These are phyloP conservation scores for Venturia nashicola DNA, from an alignment of 2,329 filamentous ascomycete species.

Conservation along the genomic window DNA sequence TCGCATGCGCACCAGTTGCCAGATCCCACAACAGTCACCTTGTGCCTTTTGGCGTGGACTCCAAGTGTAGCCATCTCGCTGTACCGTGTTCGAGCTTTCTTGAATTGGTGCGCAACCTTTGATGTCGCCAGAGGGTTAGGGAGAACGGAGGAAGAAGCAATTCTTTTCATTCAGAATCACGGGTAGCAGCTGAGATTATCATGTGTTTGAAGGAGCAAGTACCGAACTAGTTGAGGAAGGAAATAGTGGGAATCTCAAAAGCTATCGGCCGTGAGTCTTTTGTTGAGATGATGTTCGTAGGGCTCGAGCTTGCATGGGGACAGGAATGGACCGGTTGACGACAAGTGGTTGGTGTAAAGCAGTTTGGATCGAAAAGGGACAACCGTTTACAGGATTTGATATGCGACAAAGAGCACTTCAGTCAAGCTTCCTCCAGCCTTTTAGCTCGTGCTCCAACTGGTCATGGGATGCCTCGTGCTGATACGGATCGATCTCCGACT, in stretches of 20 bases:
- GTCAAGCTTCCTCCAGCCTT: background rate
- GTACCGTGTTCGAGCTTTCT: background rate
- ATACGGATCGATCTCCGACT: background rate
- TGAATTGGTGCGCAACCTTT: background rate
- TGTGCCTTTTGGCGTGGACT: conserved; percentile 54
- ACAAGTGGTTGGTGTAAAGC: background rate
- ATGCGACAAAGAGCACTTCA: background rate
- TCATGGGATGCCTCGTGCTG: background rate
- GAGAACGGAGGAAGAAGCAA: background rate
- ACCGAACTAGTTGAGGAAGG: background rate
- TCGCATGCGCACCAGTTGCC: conserved; percentile 68
- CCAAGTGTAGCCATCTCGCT: conserved; percentile 1
- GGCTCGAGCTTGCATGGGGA: background rate
- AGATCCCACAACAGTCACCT: conserved; percentile 86
- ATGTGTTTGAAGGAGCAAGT: background rate
- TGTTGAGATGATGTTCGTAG: background rate
- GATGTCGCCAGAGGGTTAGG: background rate
- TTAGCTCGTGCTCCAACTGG: background rate
- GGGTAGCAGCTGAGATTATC: background rate
- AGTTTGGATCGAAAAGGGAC: background rate
- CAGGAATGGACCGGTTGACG: background rate
- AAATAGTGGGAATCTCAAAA: background rate
- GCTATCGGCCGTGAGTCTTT: background rate
- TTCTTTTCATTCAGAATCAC: background rate
- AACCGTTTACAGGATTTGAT: background rate